Evolutionary conservation across 768 basidiomycete genomes (phyloP), one percentile per base, ranked within the genome.

Genomic region (Tylopilus sp.): DNA sequence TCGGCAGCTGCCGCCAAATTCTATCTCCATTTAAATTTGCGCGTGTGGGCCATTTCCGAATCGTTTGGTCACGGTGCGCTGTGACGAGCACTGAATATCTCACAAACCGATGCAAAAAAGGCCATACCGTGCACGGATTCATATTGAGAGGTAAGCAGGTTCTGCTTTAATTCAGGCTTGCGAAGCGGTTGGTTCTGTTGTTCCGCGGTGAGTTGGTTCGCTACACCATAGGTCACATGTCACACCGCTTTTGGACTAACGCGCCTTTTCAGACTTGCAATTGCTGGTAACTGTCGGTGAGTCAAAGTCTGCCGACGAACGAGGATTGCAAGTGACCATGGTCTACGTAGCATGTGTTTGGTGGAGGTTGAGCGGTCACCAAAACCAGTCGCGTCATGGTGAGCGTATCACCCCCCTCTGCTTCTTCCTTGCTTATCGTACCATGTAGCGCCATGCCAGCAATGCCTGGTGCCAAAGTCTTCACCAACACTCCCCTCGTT

Each of bases 101-200:
- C 51, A 39, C 58, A 31, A 31, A 31, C 13, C 31, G 31, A 31
- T 13, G 31, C 47, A 44, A 28, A 33, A 45, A 43, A 55, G 57
- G 8, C 25, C 25, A 26, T 26, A 26, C 25, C 25, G 28, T 30
- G 40, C 28, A 31, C 46, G 49, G 33, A 33, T 40, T 47, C 6
- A 35, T 22, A 35, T 51, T 54, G 56, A 61, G 45, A 40, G 30
- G 45, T n/a, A 51, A 26, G 39, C 51, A 92, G 91, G 91, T 48
- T 90, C 92, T 59, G 94, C 94, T n/a, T 76, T 95, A 64, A 95
- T 97, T 66, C 94, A 97, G 71, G 94, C 94, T 53, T 95, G 94
- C 69, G 92, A 94, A 67, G 89, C 89, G 55, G 89, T 91, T 46
- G 91, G 91, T 39, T 78, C 88, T 39, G 73, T 81, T 40, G 85